Percentiles rank a stretch among this genome's conserved stretches.
These are phyloP conservation scores for Rhodotorula diobovata DNA, from an alignment of 768 basidiomycete genomes.

Conservation along the genomic window DNA sequence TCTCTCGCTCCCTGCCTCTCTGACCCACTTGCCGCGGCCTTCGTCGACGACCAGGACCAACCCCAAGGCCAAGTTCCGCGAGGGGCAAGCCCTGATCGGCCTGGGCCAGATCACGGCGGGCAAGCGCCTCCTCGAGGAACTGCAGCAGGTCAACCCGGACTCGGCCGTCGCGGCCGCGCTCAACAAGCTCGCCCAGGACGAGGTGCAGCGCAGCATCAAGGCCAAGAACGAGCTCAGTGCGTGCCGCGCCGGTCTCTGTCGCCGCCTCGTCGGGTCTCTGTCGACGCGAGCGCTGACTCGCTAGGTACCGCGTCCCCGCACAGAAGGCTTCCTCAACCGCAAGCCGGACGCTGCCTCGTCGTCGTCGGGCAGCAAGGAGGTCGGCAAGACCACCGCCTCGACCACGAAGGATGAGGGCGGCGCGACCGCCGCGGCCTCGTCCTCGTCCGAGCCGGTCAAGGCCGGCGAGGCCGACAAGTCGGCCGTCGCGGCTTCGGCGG, in stretches of 20 bases:
- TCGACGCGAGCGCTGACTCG: no score
- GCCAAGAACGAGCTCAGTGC: slow-evolving; percentile 18
- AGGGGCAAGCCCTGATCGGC: slow-evolving; percentile 30
- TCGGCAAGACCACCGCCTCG: neutral
- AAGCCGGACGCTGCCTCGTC: no score
- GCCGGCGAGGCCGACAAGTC: no score
- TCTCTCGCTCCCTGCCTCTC: rapidly evolving
- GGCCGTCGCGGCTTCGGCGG: no score
- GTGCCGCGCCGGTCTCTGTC: no score
- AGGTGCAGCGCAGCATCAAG: neutral
- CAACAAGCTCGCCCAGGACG: slow-evolving; percentile 9
- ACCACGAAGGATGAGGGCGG: neutral
- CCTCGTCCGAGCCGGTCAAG: no score
- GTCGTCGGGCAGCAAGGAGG: no score
- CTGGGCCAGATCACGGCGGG: slow-evolving; percentile 23
- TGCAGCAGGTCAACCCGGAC: slow-evolving; percentile 32
- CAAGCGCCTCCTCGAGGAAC: slow-evolving; percentile 17
- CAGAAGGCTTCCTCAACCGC: slow-evolving; percentile 12
- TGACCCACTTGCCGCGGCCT: no score
- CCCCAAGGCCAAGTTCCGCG: slow-evolving; percentile 23
- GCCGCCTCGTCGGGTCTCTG: neutral
- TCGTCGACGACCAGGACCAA: slow-evolving; percentile 9
- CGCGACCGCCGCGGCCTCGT: no score
- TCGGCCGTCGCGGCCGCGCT: slow-evolving; percentile 17
- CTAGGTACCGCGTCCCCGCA: no score